Base-by-base conservation (phyloP, 495 filamentous ascomycete genomes). In the Amorphotheca resinae region DNA sequence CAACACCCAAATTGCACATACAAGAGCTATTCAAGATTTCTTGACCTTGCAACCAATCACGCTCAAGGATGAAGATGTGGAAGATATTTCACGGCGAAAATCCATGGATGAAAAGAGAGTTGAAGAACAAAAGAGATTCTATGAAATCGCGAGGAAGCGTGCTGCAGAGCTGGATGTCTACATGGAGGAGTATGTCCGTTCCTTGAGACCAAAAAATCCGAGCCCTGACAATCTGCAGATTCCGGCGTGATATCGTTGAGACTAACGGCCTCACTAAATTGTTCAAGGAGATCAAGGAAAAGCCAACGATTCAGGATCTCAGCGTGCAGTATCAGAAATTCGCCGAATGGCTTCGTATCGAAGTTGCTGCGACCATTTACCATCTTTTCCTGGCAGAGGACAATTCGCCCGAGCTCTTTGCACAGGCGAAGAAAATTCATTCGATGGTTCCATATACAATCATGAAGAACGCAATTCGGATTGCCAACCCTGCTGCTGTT, bases 321-420 rank as follows among this genome's bases (percentile, higher is more conserved):
- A 88, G 82, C 53, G 74, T 91, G 21, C 87, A 96, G 58, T 98
- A 96, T 59, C 82, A 91, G 53, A 96, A 96, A 56, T 98, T 98
- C 55, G 89, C 89, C 21, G 91, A 98, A 61, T 98, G 91, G 91
- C 67, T 96, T 37, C 80, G 93, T 21, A 98, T 98, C 54, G 91
- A 98, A 62, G 81, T 98, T 32, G 91, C 91, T 5, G 91, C 91
- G 17, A 95, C 91, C 11, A 76, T 98, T 26, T 98, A 98, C 59
- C 91, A 98, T 60, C 67, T 98, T 22, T 98, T 98, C 71, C 73
- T 98, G 31, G 91, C 91, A 26, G 91, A 98, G 59, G 91, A 98
- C 57, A 98, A 98, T 60, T 94, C 87, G 2, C 84, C 88, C 6
- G 91, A 98, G 51, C 58, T 98, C 25, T 95, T 96, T 61, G 87